Conservation (phyloP, 257 asterid genomes). For the Solanum pennellii region DNA sequence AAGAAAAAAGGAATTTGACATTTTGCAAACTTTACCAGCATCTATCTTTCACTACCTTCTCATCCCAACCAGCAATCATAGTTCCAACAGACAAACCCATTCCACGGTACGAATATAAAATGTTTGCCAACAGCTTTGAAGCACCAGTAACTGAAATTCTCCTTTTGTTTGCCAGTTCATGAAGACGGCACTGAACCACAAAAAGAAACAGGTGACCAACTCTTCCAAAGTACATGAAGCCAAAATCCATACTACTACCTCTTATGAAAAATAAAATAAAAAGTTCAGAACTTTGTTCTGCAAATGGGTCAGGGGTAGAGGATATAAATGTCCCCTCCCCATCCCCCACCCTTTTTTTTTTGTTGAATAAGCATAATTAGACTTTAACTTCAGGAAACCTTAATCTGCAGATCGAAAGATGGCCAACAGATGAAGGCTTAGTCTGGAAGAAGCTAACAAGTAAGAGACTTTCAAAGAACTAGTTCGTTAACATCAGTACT, state of each 20-base stretch:
- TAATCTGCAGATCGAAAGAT: background rate
- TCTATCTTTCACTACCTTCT: conserved; percentile 41
- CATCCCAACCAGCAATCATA: conserved; percentile 99
- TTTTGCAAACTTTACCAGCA: background rate
- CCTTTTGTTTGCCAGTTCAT: conserved; percentile 91
- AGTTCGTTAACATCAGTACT: background rate
- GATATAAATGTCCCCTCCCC: background rate
- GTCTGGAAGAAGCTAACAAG: background rate
- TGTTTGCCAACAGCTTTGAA: conserved; percentile 82
- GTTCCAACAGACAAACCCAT: conserved; percentile 96
- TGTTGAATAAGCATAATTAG: background rate
- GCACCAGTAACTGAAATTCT: conserved; percentile 93
- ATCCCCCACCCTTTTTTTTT: background rate
- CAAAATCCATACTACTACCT: background rate
- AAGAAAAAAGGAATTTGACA: background rate
- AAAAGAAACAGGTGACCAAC: background rate
- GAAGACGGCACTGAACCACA: conserved; percentile 70
- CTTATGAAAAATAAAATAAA: background rate
- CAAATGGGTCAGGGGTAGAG: background rate
- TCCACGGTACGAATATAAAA: conserved; percentile 86
- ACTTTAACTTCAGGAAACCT: background rate
- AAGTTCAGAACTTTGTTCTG: background rate
- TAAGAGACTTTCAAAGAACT: background rate
- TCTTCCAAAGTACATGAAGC: background rate
- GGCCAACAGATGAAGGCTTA: background rate